Base-by-base conservation (phyloP, 257 asterid species). In the Paulownia fortunei region DNA sequence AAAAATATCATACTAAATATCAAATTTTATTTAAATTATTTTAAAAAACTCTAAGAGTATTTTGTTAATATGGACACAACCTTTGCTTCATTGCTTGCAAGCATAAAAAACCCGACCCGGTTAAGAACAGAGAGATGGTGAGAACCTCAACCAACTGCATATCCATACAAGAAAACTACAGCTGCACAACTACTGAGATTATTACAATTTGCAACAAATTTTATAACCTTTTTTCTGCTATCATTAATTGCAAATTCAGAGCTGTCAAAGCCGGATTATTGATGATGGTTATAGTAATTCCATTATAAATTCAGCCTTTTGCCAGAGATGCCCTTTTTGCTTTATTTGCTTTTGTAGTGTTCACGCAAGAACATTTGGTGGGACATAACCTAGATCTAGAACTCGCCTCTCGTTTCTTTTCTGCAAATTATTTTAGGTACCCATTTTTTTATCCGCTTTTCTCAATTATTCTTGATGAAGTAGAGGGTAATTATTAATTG, bases 291-390 rank as follows among this genome's bases (percentile, higher is more conserved):
- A 41, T 24, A 0, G 6, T 49, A 34, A 23, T 78, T 76, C 51
- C 74, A 69, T 77, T 61, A 60, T 76, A 66, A 79, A 59, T 71
- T 60, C 27, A 2, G 26, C 77, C 34, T 72, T 75, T 65, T 16
- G 74, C 69, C 47, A 5, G 44, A 60, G 71, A 27, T 63, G 67
- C 81, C 69, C 63, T 58, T 82, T 12, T 76, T 13, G 46, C 81
- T 77, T 42, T 58, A 41, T 64, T 71, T 69, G 36, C 72, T 76
- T 78, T 83, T 69, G 41, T 52, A 21, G 73, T 41, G 70, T 72
- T 75, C 70, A 78, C 80, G 84, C 83, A 63, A 86, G 69, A 75
- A 63, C 79, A 76, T 79, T 78, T 70, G 36, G 36, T 63, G 82
- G 42, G n/a, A 54, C 30, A 24, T 24, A 64, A 23, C 74, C 67